Conservation (phyloP, 2,329 filamentous ascomycete species). For the Alternaria infectoria region DNA sequence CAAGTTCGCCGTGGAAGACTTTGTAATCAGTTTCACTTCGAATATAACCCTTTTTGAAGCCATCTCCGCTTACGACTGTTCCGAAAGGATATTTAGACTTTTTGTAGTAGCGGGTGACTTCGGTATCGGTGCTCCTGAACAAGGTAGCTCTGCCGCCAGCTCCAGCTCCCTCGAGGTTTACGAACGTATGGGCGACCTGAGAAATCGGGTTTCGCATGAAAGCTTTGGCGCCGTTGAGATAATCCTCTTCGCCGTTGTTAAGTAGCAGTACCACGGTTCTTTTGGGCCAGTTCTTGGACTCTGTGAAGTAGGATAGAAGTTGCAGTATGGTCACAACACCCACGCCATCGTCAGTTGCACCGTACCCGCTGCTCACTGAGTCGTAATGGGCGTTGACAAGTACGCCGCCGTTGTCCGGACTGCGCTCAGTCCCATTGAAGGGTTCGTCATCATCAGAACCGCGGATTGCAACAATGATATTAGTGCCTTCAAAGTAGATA, state of each 20-base stretch:
- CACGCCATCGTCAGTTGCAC: slow-evolving; percentile 92
- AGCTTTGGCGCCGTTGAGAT: slow-evolving; percentile 81
- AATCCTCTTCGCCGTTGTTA: slow-evolving; percentile 97
- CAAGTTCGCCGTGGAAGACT: slow-evolving; percentile 77
- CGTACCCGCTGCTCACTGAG: slow-evolving; percentile 88
- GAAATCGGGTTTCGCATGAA: slow-evolving; percentile 85
- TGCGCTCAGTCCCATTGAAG: slow-evolving; percentile 67
- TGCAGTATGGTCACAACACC: slow-evolving; percentile 87
- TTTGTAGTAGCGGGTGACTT: slow-evolving; percentile 81
- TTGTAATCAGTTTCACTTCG: slow-evolving; percentile 89
- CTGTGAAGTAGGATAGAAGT: slow-evolving; percentile 83
- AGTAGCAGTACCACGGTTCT: slow-evolving; percentile 83
- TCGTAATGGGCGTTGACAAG: slow-evolving; percentile 96
- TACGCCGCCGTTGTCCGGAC: slow-evolving; percentile 72
- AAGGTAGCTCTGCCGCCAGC: slow-evolving; percentile 87
- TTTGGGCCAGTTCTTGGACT: slow-evolving; percentile 70
- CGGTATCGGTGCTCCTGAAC: slow-evolving; percentile 85
- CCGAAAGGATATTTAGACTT: slow-evolving; percentile 79
- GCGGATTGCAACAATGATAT: slow-evolving; percentile 89
- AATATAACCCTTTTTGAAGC: slow-evolving; percentile 79
- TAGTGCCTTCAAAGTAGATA: slow-evolving; percentile 90
- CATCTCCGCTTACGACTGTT: slow-evolving; percentile 80
- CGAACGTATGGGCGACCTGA: slow-evolving; percentile 81
- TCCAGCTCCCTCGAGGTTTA: slow-evolving; percentile 94
- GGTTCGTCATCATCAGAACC: slow-evolving; percentile 74